Conservation (phyloP, 495 filamentous ascomycete genomes). For the Chaetomium fimeti region DNA sequence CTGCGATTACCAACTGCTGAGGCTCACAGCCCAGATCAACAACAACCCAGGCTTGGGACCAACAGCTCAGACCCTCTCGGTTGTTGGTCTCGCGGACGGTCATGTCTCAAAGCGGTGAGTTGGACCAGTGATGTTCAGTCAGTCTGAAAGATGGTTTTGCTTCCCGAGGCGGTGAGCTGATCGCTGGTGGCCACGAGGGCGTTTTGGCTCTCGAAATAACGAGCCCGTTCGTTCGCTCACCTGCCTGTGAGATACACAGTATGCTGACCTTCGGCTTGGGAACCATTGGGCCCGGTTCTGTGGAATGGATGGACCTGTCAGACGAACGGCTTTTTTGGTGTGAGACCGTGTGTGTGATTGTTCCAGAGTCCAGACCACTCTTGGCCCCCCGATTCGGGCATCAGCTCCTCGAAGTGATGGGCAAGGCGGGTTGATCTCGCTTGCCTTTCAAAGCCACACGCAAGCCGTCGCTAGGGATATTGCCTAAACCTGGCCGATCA, state of each 20-base stretch:
- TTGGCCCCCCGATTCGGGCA: neutral
- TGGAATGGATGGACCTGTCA: neutral
- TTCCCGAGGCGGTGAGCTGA: neutral
- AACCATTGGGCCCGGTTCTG: neutral
- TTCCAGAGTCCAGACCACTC: neutral
- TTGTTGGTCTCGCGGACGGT: neutral
- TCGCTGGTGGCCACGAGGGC: neutral
- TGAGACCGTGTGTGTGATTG: no score
- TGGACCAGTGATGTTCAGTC: no score
- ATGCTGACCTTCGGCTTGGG: neutral
- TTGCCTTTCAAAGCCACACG: neutral
- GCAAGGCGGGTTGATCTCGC: neutral
- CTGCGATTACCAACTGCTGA: neutral
- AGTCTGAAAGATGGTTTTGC: neutral
- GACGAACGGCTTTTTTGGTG: neutral
- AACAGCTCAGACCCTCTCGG: neutral
- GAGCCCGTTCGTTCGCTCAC: neutral
- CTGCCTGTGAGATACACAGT: neutral
- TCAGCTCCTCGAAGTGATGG: neutral
- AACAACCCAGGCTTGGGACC: no score
- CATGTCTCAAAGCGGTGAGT: neutral
- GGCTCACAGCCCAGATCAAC: no score
- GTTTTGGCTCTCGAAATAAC: neutral
- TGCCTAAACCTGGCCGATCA: neutral
- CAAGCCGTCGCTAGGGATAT: neutral